phyloP scores from a whole-genome alignment of 2,329 filamentous ascomycete species.

The Paramyrothecium sp. region DNA sequence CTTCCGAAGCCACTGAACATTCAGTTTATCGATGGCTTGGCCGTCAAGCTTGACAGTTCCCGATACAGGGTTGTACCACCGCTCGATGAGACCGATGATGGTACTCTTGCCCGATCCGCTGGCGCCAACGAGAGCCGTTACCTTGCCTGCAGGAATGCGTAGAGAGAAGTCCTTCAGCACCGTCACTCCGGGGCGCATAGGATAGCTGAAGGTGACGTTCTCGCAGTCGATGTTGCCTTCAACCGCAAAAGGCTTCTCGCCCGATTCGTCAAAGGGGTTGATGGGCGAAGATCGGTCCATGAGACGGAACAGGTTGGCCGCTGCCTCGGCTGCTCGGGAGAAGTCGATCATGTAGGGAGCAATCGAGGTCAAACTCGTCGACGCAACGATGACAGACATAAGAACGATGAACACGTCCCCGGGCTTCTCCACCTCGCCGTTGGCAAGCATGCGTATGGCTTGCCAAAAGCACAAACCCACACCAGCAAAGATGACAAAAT shows the following conservation, averaged over 20 bases:
- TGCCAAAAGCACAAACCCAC: slow-evolving; percentile 40
- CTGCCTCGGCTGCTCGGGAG: slow-evolving; percentile 12
- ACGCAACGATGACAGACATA: slow-evolving; percentile 20
- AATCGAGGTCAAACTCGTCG: slow-evolving; percentile 13
- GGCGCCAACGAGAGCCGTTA: slow-evolving; percentile 18
- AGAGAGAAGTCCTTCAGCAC: slow-evolving; percentile 31
- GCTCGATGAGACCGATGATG: not conserved
- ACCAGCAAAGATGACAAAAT: slow-evolving; percentile 33
- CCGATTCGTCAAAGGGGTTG: slow-evolving; percentile 15
- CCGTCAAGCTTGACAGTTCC: not conserved
- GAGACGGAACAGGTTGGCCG: slow-evolving; percentile 17
- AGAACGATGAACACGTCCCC: slow-evolving; percentile 16
- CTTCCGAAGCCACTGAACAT: slow-evolving; percentile 41
- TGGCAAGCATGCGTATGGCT: slow-evolving; percentile 32
- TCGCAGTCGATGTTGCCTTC: slow-evolving; percentile 22
- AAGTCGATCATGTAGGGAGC: slow-evolving; percentile 18
- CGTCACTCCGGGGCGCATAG: slow-evolving; percentile 27
- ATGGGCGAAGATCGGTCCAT: slow-evolving; percentile 22
- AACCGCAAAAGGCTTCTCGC: slow-evolving; percentile 7
- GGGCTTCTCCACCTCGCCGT: slow-evolving; percentile 6
- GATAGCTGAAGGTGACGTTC: slow-evolving; percentile 32
- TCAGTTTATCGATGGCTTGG: not conserved
- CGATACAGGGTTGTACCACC: slow-evolving; percentile 1
- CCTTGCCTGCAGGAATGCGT: slow-evolving; percentile 32
- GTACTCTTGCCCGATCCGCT: slow-evolving; percentile 5